Evolutionary conservation across 176 grass and related monocot genomes (phyloP).

Genomic region (Rhynchospora breviuscula): DNA sequence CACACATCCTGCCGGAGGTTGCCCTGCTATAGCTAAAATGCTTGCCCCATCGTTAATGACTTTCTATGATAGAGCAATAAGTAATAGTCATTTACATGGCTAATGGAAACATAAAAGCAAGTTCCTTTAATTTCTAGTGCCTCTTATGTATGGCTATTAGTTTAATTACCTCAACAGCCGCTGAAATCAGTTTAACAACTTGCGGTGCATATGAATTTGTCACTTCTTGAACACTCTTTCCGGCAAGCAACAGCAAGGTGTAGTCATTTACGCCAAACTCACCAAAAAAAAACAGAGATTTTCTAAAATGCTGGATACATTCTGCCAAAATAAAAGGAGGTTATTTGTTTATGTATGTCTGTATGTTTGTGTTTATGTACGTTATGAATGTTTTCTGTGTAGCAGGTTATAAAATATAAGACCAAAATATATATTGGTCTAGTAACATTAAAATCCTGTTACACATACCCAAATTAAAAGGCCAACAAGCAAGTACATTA

Average conservation of each 20-base stretch:
- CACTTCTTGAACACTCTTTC: conserved; percentile 16
- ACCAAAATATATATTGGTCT: background rate
- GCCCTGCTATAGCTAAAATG: background rate
- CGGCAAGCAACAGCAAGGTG: background rate
- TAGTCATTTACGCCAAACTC: conserved; percentile 46
- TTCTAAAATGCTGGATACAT: conserved; percentile 23
- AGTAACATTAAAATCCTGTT: background rate
- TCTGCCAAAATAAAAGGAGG: background rate
- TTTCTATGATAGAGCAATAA: background rate
- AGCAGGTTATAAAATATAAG: background rate
- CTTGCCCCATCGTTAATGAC: conserved; percentile 8
- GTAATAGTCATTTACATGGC: background rate
- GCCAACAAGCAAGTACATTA: background rate
- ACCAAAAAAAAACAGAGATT: conserved; percentile 40
- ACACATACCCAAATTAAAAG: background rate
- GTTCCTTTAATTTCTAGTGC: background rate
- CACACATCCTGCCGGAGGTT: conserved; percentile 15
- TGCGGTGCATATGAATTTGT: conserved; percentile 1
- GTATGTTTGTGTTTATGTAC: no score
- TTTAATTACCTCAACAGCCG: conserved; percentile 38
- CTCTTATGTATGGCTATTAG: background rate
- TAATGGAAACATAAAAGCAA: no score
- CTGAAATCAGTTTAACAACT: conserved; percentile 22
- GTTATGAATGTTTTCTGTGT: background rate
- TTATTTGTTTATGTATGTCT: no score